Conservation (phyloP, 1,284 basidiomycete genomes). For the Pseudozyma flocculosa region DNA sequence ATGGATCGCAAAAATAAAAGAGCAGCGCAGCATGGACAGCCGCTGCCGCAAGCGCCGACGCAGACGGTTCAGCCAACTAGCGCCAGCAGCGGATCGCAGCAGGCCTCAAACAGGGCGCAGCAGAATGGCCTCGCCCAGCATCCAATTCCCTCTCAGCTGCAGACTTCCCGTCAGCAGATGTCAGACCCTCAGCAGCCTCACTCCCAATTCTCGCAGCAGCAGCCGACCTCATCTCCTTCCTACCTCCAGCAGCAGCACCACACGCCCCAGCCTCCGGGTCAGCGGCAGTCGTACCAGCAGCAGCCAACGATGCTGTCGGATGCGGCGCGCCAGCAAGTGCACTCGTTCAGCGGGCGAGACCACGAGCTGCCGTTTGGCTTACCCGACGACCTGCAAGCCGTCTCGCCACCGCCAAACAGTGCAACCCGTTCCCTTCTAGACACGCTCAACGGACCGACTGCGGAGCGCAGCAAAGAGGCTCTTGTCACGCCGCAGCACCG, state of each 20-base stretch:
- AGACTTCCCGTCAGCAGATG: not conserved
- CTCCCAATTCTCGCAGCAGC: too few species aligned
- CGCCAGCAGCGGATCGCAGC: not conserved
- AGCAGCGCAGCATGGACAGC: constrained; percentile 70
- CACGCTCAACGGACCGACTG: not conserved
- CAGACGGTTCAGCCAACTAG: constrained; percentile 1
- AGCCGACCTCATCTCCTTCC: not conserved
- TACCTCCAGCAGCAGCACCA: too few species aligned
- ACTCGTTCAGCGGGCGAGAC: constrained; percentile 72
- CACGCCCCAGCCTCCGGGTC: constrained; percentile 2
- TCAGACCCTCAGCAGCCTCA: not conserved
- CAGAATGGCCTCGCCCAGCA: constrained; percentile 24
- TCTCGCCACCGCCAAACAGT: constrained; percentile 5
- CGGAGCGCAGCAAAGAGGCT: not conserved
- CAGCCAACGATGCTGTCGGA: not conserved
- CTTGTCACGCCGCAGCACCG: not conserved
- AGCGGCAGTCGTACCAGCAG: constrained; percentile 3
- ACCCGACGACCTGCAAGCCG: constrained; percentile 62
- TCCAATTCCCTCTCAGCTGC: constrained; percentile 1
- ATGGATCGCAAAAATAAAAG: constrained; percentile 99
- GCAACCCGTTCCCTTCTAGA: constrained; percentile 3
- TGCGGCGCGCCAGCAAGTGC: constrained; percentile 2
- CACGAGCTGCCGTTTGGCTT: constrained; percentile 74
- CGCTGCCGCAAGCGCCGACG: constrained; percentile 18
- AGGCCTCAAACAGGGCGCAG: not conserved